Base-by-base conservation (phyloP, 495 filamentous ascomycete species). In the Thermothielavioides terrestris region DNA sequence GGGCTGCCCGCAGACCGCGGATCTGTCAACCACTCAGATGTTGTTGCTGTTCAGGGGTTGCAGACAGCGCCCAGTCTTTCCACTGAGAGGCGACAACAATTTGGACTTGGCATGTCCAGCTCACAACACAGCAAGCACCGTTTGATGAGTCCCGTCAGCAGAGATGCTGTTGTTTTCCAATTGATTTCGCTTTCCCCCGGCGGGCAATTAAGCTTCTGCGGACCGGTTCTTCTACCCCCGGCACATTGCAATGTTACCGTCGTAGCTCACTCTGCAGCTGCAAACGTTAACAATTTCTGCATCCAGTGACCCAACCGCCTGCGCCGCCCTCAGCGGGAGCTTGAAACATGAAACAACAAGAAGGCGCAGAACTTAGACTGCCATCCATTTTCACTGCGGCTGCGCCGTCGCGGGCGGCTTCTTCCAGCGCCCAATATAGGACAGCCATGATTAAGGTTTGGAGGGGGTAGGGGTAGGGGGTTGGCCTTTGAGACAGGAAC, bases 281-380 rank as follows among this genome's bases (percentile, higher is more conserved):
- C n/a, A n/a, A n/a, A n/a, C n/a, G n/a, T n/a, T n/a, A n/a, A n/a
- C n/a, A n/a, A n/a, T n/a, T n/a, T n/a, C n/a, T n/a, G n/a, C n/a
- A 20, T 31, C 6, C 37, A 22, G 21, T 35, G 35, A 30, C 21
- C 17, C 10, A n/a, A 49, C 26, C 27, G 1, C 36, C 46, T 49
- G 52, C 28, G 52, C 52, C 52, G 30, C 52, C 10, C n/a, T 44
- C 12, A 17, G 17, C 15, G 20, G 39, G 22, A 3, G 10, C 26
- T 39, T 54, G 52, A 54, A 54, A 54, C 45, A 44, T 11, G 12
- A 40, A 21, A 30, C 40, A 25, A 6, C 15, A n/a, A n/a, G n/a
- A n/a, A n/a, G n/a, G n/a, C 25, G 6, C 26, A 14, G 23, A 23
- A n/a, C 21, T 20, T 26, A 15, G 6, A 25, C 22, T 11, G n/a